These are phyloP conservation scores for Thermothelomyces thermophilus DNA, from an alignment of 2,329 filamentous ascomycete species.

Conservation along the genomic window DNA sequence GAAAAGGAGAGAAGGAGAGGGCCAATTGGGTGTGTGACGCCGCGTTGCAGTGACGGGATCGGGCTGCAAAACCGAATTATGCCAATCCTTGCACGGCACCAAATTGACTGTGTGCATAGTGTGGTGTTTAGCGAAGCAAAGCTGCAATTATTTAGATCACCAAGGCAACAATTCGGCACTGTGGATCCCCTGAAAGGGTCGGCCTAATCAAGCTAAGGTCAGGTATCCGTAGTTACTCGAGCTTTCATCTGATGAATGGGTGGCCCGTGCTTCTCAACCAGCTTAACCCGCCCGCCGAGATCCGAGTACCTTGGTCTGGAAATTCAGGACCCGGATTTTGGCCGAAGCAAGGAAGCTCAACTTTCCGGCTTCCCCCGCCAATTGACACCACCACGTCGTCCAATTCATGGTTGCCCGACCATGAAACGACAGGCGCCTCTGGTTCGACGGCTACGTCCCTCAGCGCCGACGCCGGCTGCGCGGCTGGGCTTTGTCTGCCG, in stretches of 20 bases:
- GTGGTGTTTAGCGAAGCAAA: conserved; percentile 7
- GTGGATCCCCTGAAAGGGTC: not conserved
- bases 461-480: conserved; percentile 21
- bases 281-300: not conserved
- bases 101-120: not conserved
- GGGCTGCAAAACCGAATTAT: conserved; percentile 9
- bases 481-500: conserved; percentile 40
- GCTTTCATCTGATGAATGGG: not conserved
- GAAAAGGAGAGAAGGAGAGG: not conserved
- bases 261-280: conserved; percentile 6
- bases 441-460: conserved; percentile 31
- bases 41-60: conserved; percentile 4
- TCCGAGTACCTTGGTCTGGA: conserved; percentile 10
- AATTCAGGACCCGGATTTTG: conserved; percentile 16
- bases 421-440: conserved; percentile 42
- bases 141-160: conserved; percentile 13
- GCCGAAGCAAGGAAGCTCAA: not conserved
- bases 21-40: conserved; percentile 8
- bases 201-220: not conserved
- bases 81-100: conserved; percentile 3
- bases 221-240: too few relatives aligned
- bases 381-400: conserved; percentile 4
- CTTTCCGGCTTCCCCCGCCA: not conserved
- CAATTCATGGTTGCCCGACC: conserved; percentile 19
- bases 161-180: conserved; percentile 10